A percentile compares a stretch with the other conserved stretches of the same genome.
phyloP scores from a whole-genome alignment of 768 basidiomycete species.

The Mrakia hoshinonis region DNA sequence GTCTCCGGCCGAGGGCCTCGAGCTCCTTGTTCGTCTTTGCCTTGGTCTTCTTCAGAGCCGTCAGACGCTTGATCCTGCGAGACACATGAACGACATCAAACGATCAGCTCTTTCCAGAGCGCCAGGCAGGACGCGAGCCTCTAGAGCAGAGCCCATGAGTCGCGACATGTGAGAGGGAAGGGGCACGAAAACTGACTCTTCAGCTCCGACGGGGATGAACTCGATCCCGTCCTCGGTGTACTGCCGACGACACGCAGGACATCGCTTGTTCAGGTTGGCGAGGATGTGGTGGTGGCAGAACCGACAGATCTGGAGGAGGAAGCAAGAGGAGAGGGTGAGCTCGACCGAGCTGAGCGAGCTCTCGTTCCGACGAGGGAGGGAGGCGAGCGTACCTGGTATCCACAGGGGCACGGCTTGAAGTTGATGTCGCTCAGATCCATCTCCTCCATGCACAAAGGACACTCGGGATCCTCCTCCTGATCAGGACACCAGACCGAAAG shows the following conservation, averaged over 20 bases:
- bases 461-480: conserved; percentile 86
- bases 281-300: conserved; percentile 99
- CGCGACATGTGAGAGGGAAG: conserved; percentile 29
- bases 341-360: background rate
- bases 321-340: background rate
- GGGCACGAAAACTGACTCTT: conserved; percentile 63
- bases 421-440: conserved; percentile 98
- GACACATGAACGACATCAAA: background rate
- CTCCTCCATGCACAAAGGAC: conserved; percentile 94
- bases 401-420: conserved; percentile 98
- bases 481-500: background rate
- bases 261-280: conserved; percentile 87
- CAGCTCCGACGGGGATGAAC: conserved; percentile 87
- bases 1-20: conserved; percentile 70
- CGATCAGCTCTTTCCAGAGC: background rate
- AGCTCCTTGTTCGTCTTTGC: conserved; percentile 94
- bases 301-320: conserved; percentile 70
- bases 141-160: too few species aligned
- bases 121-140: too few species aligned
- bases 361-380: background rate
- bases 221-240: conserved; percentile 89
- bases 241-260: conserved; percentile 87
- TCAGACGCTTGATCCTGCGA: conserved; percentile 80
- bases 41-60: conserved; percentile 87
- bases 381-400: conserved; percentile 66